Conservation (phyloP, 2,329 filamentous ascomycete genomes). For the Sphaerulina vaccinii region DNA sequence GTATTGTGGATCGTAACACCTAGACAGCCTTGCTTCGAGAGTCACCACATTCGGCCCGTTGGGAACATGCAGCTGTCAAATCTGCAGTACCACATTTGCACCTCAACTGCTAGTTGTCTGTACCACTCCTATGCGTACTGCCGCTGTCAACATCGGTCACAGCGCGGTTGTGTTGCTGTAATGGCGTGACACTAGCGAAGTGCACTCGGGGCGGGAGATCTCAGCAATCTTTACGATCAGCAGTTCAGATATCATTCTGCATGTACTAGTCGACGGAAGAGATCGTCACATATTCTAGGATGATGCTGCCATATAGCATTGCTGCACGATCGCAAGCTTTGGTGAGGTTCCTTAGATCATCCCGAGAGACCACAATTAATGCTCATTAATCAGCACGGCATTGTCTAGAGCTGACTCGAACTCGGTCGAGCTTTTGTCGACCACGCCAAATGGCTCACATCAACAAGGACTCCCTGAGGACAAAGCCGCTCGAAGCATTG, state of each 20-base stretch:
- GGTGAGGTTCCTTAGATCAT: background rate
- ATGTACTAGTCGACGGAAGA: background rate
- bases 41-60: constrained; percentile 13
- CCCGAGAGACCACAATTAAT: background rate
- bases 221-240: background rate
- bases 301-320: background rate
- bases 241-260: background rate
- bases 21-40: constrained; percentile 15
- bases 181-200: background rate
- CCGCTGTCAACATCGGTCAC: background rate
- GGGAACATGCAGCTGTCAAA: constrained; percentile 20
- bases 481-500: background rate
- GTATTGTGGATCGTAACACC: constrained; percentile 9
- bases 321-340: background rate
- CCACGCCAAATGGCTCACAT: background rate
- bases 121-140: background rate
- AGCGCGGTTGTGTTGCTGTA: background rate
- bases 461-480: background rate
- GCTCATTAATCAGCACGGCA: background rate
- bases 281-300: background rate
- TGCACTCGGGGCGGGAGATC: background rate
- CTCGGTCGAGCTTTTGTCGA: background rate
- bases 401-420: background rate
- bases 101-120: background rate
- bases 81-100: constrained; percentile 14